These are phyloP conservation scores for Elongisporangium undulatum DNA, from an alignment of 352 stramenopile genomes.

Conservation along the genomic window DNA sequence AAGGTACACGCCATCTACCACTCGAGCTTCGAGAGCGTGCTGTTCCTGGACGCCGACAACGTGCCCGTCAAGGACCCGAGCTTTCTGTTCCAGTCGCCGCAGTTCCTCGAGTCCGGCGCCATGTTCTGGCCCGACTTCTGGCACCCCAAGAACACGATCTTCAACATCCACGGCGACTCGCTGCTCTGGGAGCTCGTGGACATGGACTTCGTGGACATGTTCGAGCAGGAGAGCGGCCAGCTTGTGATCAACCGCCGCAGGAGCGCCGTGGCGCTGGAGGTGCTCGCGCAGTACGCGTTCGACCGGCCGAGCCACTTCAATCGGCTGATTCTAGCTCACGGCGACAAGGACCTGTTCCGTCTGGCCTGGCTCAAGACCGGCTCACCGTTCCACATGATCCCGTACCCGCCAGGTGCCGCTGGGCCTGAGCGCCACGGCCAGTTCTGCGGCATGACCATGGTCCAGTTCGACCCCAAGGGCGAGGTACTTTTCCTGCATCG, in stretches of 20 bases:
- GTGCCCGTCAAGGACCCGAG: constrained; percentile 56
- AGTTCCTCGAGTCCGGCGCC: constrained; percentile 40
- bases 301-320: constrained; percentile 61
- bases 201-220: constrained; percentile 64
- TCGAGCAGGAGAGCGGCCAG: constrained; percentile 76
- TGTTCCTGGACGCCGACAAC: constrained; percentile 77
- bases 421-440: constrained; percentile 28
- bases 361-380: constrained; percentile 73
- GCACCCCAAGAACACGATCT: constrained; percentile 66
- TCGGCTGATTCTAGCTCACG: constrained; percentile 51
- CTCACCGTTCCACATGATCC: constrained; percentile 58
- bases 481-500: constrained; percentile 68
- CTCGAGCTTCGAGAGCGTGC: constrained; percentile 56
- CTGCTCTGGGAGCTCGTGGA: constrained; percentile 66
- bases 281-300: constrained; percentile 61
- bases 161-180: constrained; percentile 56
- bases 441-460: constrained; percentile 78
- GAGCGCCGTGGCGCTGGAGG: constrained; percentile 30
- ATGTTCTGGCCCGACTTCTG: constrained; percentile 82
- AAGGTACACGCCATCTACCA: constrained; percentile 72
- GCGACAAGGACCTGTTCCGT: constrained; percentile 80
- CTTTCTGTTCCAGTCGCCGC: constrained; percentile 47
- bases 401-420: constrained; percentile 34
- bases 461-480: constrained; percentile 50
- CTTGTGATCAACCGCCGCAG: constrained; percentile 55